These are phyloP conservation scores for Cenchrus fungigraminus DNA, from an alignment of 176 grass and related monocot species.

Conservation along the genomic window DNA sequence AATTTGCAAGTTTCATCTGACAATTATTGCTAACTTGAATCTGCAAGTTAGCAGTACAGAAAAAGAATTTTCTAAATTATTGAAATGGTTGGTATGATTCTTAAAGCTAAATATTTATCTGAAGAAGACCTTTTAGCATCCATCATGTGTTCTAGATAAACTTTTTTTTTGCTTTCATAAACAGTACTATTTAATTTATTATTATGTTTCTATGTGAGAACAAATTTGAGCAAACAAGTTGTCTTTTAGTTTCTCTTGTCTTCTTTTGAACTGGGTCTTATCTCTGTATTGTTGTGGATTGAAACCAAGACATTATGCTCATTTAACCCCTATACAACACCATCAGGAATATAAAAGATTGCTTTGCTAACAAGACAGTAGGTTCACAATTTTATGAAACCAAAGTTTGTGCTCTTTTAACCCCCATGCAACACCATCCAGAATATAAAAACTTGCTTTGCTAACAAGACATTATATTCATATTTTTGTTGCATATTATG, in stretches of 20 bases:
- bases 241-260: slow-evolving; percentile 2
- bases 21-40: neutral
- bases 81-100: neutral
- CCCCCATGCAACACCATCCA: neutral
- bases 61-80: neutral
- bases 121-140: neutral
- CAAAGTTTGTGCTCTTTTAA: neutral
- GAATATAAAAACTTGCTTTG: neutral
- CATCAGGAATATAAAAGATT: neutral
- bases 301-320: neutral
- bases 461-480: neutral
- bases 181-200: neutral
- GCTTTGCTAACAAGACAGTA: neutral
- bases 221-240: neutral
- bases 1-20: too few species aligned
- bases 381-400: neutral
- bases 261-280: neutral
- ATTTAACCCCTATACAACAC: neutral
- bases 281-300: neutral
- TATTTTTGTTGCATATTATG: neutral
- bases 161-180: neutral
- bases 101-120: neutral
- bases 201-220: neutral
- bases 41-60: neutral
- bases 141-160: neutral